Percentiles rank a stretch among this genome's conserved stretches.
Evolutionary conservation across 176 grass and related monocot genomes (phyloP).

Genomic region (Oryza glaberrima): DNA sequence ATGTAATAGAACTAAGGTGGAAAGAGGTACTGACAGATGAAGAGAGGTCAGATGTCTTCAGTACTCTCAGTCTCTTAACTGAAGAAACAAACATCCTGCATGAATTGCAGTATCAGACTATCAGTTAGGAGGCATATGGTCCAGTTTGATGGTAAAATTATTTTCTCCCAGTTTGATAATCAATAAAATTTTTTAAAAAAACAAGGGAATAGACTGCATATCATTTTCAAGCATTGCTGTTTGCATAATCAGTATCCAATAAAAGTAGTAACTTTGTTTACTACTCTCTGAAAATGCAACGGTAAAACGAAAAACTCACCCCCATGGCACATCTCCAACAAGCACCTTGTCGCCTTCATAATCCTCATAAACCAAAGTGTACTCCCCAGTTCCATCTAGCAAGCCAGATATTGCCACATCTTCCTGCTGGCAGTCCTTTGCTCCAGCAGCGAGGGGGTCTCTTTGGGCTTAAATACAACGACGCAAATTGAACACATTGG

Average conservation of each 20-base stretch:
- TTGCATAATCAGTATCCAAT: background rate
- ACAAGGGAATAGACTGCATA: background rate
- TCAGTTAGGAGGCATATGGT: background rate
- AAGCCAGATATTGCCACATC: slow-evolving; percentile 52
- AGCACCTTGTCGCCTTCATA: slow-evolving; percentile 72
- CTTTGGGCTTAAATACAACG: slow-evolving; percentile 56
- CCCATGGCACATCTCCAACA: slow-evolving; percentile 82
- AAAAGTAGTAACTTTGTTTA: background rate
- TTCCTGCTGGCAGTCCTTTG: slow-evolving; percentile 19
- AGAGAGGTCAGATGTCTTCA: slow-evolving; percentile 66
- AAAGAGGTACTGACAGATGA: slow-evolving; percentile 48
- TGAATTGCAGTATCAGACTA: background rate
- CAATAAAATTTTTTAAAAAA: background rate
- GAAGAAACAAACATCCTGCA: slow-evolving; percentile 73
- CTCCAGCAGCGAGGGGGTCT: slow-evolving; percentile 2
- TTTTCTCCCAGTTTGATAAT: background rate
- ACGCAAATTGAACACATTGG: background rate
- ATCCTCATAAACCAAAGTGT: slow-evolving; percentile 79
- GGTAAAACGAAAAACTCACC: slow-evolving; percentile 39
- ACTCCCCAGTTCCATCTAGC: slow-evolving; percentile 70
- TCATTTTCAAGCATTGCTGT: background rate
- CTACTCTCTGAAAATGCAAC: background rate
- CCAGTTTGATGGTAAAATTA: background rate
- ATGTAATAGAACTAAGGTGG: background rate
- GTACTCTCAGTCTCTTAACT: slow-evolving; percentile 68